Base-by-base conservation (phyloP, 345 rosid species). In the Turnera subulata region DNA sequence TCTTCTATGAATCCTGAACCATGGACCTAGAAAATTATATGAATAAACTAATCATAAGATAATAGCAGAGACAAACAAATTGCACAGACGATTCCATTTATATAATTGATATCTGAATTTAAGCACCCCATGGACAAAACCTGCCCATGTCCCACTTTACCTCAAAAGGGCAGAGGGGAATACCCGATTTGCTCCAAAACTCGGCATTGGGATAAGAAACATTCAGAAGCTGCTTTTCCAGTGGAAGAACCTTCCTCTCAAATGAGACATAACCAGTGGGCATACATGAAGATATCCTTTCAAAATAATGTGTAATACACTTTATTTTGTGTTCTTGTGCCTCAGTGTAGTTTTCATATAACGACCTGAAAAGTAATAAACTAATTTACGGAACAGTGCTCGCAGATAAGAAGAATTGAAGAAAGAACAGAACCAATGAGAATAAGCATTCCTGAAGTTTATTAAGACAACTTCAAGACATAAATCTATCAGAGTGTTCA, bases 301-400 rank as follows among this genome's bases (percentile, higher is more conserved):
- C 81, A 66, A 93, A 93, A 81, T 89, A 93, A 68, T 83, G 89
- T 35, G 73, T 56, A 15, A 86, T 73, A 67, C 97, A 93, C 71
- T 75, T 85, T 63, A 89, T 67, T 74, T 93, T 89, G 71, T 62
- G 68, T 74, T 93, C 83, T 58, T 82, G 99, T n/a, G 39, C 72
- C 73, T 74, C 81, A 68, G 74, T 81, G 61, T 83, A 86, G 32
- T 71, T 62, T 54, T 73, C 80, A 74, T 83, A 78, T 46, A 93
- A 73, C 72, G 53, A 71, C 86, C 99, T 93, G 85, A 68, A 70
- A 68, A 57, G 42, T 13, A 14, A 70, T 50, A 57, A 40, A 66
- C 48, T 45, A 5, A 64, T 38, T 39, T 43, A 44, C 26, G 14
- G 17, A 57, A 20, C 46, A 26, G 48, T 49, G 33, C 39, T 55